Evolutionary conservation across 1,284 basidiomycete genomes (phyloP), one percentile per base, ranked within the genome.

Genomic region (Tylopilus sp.): DNA sequence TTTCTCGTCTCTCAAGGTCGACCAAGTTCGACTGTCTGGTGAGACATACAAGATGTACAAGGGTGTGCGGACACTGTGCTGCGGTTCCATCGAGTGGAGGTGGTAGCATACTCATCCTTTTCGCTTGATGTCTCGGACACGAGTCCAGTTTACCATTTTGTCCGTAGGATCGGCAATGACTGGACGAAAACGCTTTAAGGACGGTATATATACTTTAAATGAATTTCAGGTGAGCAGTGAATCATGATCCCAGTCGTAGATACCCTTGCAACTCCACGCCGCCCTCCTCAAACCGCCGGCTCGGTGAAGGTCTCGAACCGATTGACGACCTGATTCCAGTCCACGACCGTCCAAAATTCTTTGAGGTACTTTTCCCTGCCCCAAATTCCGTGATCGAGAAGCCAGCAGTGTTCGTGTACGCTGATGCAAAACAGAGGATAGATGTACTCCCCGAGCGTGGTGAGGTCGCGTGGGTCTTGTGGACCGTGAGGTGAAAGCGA

Each of bases 371-470:
- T 80, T 68, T 94, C 91, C 74, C 93, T 94, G 37, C 92, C 94
- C 91, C 92, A 96, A 17, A 99, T 85, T 13, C 96, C 96, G 66
- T 92, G 95, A 56, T 88, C 88, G 45, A 90, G 86, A 61, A 99
- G 76, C 90, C 94, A 99, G 24, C 90, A 88, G 65, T 94, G 94
- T 72, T 98, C 94, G 65, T 94, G 86, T 22, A 96, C 81, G 51
- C 87, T 89, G 57, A 98, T 72, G 61, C 92, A 94, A 66, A 96
- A 87, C 41, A 96, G 69, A 14, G 93, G 93, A 69, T 79, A 86
- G 41, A 95, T 72, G 19, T 76, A 74, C 41, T 83, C 78, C 28
- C 87, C 88, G 17, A 75, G 60, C 0, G 53, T 54, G 33, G 52
- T 47, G 32, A 69, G 51, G 41, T 61, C 61, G 19, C 43, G 50